Evolutionary conservation across 768 basidiomycete genomes (phyloP), one percentile per base, ranked within the genome.

Genomic region (Boletus sp.): DNA sequence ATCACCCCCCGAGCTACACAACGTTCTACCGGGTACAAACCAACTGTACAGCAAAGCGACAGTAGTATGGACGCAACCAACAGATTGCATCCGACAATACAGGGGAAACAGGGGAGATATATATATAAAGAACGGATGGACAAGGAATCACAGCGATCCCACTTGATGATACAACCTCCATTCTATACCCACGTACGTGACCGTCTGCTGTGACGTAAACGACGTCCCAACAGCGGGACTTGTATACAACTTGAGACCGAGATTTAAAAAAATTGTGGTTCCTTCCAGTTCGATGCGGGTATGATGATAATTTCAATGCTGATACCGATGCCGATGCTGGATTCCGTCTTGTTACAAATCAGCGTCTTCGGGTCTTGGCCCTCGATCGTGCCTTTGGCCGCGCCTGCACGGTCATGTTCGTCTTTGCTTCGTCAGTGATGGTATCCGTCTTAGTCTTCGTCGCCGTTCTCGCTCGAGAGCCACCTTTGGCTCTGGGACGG

Each of bases 351-450:
- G 35, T 49, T 57, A 54, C 54, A 48, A 36, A 52, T 69, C 69
- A 71, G 51, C 71, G 70, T 60, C 70, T 67, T 53, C 70, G 67
- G 41, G 59, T 40, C 61, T 50, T 73, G 47, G 64, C 58, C 47
- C 69, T 63, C 32, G 70, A 67, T 49, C 70, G 67, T 52, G 69
- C 69, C 61, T 71, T 71, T 37, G 67, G 65, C 52, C 70, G 71
- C 44, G 69, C 61, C 55, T 57, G 69, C 65, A 52, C 61, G 62
- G 62, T 53, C 50, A 20, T 44, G 52, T 52, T 62, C 51, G 55
- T 66, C 47, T 61, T 68, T 7, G 42, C 15, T 33, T 60, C 63
- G 20, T 65, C 55, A n/a, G 42, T 17, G 44, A 49, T 45, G 7
- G 32, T 36, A 14, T 58, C 62, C 11, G 47, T 47, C 59, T 61